Base-by-base conservation (phyloP, 148 eudicot genomes). In the Heliamphora exappendiculata region DNA sequence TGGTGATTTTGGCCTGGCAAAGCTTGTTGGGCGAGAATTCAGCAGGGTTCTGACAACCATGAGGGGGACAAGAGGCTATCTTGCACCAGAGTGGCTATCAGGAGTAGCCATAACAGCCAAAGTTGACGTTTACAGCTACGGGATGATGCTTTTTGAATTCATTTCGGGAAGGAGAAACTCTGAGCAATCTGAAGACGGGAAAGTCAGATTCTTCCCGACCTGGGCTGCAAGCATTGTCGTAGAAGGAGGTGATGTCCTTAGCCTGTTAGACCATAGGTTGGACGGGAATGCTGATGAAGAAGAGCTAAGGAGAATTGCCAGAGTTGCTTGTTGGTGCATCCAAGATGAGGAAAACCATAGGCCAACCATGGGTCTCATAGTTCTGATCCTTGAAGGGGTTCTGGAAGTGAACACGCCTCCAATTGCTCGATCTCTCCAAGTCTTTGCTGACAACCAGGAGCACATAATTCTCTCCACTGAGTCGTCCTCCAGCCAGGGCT, bases 81-180 rank as follows among this genome's bases (percentile, higher is more conserved):
- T 84, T 50, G 93, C 93, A 33, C 90, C 90, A 29, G 93, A 89
- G 69, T 89, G 90, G 93, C 79, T 89, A 70, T 89, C 93, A 26
- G 89, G 93, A 66, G 85, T 84, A 8, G 86, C 90, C 13, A 79
- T 89, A 29, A 89, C 90, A 54, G 78, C 87, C 34, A 89, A 89
- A 86, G 93, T 89, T 17, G 93, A 89, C 44, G 89, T 89, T 22
- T 89, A 84, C 51, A 89, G 93, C 45, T 89, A 81, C 2, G 93
- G 91, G 0, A 89, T 89, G 93, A 83, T 86, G 88, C 72, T 89
- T 49, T 86, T 89, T 66, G 93, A 89, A 49, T 54, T 89, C 5
- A 39, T 89, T 51, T 86, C 89, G 2, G 93, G 93, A 34, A 83
- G 69, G 49, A 76, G 93, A 69, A 89, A 89, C 72, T 73, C 84